Conservation (phyloP, 768 basidiomycete species). For the Lentinula guzmanii region DNA sequence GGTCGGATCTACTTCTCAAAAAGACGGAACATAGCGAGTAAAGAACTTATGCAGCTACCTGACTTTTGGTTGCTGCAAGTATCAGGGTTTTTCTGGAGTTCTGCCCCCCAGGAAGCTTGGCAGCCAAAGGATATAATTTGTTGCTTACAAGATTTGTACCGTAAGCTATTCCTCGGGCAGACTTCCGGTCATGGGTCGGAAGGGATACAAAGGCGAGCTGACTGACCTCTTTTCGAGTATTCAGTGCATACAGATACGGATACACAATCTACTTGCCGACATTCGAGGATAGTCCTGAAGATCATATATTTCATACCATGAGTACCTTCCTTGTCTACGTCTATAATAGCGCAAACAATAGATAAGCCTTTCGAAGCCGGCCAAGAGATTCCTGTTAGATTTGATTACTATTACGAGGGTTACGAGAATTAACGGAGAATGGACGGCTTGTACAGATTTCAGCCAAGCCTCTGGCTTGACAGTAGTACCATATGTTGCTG, state of each 20-base stretch:
- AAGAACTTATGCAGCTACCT: neutral
- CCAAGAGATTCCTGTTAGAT: neutral
- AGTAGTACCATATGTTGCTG: neutral
- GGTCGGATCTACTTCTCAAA: neutral
- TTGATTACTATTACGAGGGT: neutral
- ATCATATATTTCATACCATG: neutral
- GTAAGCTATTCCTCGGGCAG: too few relatives aligned
- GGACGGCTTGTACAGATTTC: neutral
- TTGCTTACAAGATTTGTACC: too few relatives aligned
- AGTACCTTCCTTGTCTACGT: neutral
- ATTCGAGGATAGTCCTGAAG: neutral
- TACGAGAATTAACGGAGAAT: neutral
- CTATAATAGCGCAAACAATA: neutral
- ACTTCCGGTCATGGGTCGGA: too few relatives aligned
- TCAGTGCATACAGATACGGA: too few relatives aligned
- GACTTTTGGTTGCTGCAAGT: neutral
- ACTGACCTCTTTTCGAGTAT: too few relatives aligned
- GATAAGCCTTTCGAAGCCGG: neutral
- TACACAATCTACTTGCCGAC: neutral
- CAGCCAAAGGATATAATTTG: too few relatives aligned
- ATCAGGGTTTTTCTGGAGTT: neutral
- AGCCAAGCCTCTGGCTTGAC: neutral
- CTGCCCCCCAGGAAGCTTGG: too few relatives aligned
- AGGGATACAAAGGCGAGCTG: too few relatives aligned
- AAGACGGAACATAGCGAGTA: neutral